Percentiles rank a stretch among this genome's conserved stretches.
Evolutionary conservation across 169 alveolate genomes (phyloP).

Genomic region (Plasmodium ovale): DNA sequence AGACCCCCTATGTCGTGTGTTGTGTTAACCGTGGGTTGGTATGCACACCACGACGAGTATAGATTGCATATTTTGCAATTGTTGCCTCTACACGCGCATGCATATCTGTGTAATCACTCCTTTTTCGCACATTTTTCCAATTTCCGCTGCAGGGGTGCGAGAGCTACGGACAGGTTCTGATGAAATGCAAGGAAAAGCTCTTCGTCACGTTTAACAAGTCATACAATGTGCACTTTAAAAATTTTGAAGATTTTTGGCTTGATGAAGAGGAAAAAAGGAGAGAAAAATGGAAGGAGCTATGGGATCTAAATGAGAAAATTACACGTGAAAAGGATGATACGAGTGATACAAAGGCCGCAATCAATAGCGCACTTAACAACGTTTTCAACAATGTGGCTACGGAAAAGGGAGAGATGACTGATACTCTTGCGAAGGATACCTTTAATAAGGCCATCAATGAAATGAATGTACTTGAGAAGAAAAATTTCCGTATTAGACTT

Average conservation of each 20-base stretch:
- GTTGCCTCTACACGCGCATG: too few relatives aligned
- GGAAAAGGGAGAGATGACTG: slow-evolving; percentile 8
- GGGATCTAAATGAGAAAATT: slow-evolving; percentile 45
- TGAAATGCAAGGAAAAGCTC: slow-evolving; percentile 55
- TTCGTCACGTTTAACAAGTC: slow-evolving; percentile 59
- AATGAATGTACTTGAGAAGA: slow-evolving; percentile 26
- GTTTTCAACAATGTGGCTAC: not conserved
- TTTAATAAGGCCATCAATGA: slow-evolving; percentile 28
- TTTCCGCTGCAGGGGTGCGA: slow-evolving; percentile 41
- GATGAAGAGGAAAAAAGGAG: slow-evolving; percentile 60
- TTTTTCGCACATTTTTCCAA: not conserved
- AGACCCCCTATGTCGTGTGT: too few relatives aligned
- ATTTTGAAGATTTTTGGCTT: slow-evolving; percentile 66
- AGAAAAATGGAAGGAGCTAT: slow-evolving; percentile 51
- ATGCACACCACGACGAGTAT: too few relatives aligned
- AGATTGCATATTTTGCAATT: too few relatives aligned
- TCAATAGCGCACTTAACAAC: too few relatives aligned
- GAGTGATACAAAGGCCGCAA: not conserved
- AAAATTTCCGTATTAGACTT: slow-evolving; percentile 69
- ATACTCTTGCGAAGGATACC: not conserved
- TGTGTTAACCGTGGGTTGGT: too few relatives aligned
- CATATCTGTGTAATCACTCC: too few relatives aligned
- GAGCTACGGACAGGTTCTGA: slow-evolving; percentile 61
- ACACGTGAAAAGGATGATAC: not conserved
- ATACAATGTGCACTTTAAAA: slow-evolving; percentile 38